phyloP scores from a whole-genome alignment of 1,284 basidiomycete species.

The Irpex lacteus region DNA sequence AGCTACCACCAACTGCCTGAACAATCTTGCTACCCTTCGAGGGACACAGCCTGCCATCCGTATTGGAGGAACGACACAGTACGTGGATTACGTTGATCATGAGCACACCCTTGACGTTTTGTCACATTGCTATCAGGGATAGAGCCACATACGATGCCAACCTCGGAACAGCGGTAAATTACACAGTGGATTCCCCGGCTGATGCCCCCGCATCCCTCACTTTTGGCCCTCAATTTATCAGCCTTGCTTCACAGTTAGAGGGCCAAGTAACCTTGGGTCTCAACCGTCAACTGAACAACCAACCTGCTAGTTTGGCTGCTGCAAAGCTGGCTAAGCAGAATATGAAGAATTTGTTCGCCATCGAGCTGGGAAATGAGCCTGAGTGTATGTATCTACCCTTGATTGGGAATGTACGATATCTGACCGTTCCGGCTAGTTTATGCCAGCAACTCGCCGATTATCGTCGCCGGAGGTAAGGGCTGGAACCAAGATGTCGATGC shows the following conservation, averaged over 20 bases:
- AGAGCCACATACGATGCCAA: slow-evolving; percentile 38
- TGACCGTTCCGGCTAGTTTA: slow-evolving; percentile 22
- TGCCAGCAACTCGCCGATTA: slow-evolving; percentile 30
- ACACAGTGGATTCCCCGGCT: slow-evolving; percentile 35
- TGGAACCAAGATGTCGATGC: slow-evolving; percentile 36
- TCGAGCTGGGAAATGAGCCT: slow-evolving; percentile 45
- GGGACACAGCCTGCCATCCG: slow-evolving; percentile 37
- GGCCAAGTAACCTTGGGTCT: slow-evolving; percentile 40
- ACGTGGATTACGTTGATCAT: too few relatives aligned
- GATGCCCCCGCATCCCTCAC: slow-evolving; percentile 39
- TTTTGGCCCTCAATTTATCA: slow-evolving; percentile 40
- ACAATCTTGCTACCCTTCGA: slow-evolving; percentile 33
- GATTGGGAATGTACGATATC: not conserved
- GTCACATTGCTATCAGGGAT: slow-evolving; percentile 26
- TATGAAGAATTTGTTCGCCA: slow-evolving; percentile 35
- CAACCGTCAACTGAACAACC: slow-evolving; percentile 40
- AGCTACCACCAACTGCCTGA: slow-evolving; percentile 36
- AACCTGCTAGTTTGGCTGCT: slow-evolving; percentile 34
- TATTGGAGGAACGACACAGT: slow-evolving; percentile 46
- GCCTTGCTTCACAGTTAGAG: slow-evolving; percentile 32
- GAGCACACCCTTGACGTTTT: too few relatives aligned
- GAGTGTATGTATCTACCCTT: slow-evolving; percentile 29
- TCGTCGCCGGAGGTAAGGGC: slow-evolving; percentile 23
- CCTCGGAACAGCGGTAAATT: slow-evolving; percentile 34
- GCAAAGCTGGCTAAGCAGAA: slow-evolving; percentile 32